phyloP scores from a whole-genome alignment of 169 alveolate genomes.

The Cryptosporidium baileyi region DNA sequence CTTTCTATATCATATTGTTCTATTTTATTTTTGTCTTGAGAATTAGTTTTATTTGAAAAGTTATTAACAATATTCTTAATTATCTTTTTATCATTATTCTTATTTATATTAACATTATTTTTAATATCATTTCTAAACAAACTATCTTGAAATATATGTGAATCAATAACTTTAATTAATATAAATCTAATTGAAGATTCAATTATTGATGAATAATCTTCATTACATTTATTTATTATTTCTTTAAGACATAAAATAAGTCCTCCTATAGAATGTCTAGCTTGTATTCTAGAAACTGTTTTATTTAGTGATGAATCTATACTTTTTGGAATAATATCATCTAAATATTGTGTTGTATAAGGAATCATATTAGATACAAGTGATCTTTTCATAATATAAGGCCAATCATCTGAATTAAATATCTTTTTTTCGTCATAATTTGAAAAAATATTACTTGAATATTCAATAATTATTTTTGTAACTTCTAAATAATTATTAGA shows the following conservation, averaged over 20 bases:
- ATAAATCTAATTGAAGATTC: neutral
- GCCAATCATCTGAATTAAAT: slow-evolving; percentile 19
- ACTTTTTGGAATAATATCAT: neutral
- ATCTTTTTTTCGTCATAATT: neutral
- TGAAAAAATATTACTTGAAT: neutral
- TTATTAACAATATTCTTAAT: neutral
- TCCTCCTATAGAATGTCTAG: slow-evolving; percentile 45
- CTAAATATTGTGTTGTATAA: neutral
- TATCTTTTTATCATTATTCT: neutral
- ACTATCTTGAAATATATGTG: neutral
- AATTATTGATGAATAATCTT: neutral
- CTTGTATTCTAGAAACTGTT: slow-evolving; percentile 20
- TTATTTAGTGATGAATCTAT: neutral
- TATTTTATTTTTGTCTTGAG: neutral
- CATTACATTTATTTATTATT: neutral
- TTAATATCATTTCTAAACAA: neutral
- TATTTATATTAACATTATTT: neutral
- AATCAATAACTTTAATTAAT: slow-evolving; percentile 22
- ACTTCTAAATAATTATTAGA: too few species aligned
- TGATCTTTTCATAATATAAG: neutral
- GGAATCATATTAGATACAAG: slow-evolving; percentile 25
- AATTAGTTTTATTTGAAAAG: neutral
- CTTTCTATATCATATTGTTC: neutral
- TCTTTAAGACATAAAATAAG: neutral
- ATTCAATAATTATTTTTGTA: neutral